Conservation (phyloP, 306 rosid genomes). For the barrel medic (Medicago truncatula) region MtrunA17r5.0-ANR NC_053044.1:12749501-12750000, state of each 20-base stretch:
- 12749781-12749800: slow-evolving; percentile 81
- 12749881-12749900: slow-evolving; percentile 42
- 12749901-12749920: slow-evolving; percentile 45
- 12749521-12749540: slow-evolving; percentile 53
- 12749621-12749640: slow-evolving; percentile 88
- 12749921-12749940: slow-evolving; percentile 44
- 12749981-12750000: slow-evolving; percentile 49
- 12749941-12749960: slow-evolving; percentile 47
- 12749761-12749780: slow-evolving; percentile 86
- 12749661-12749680: slow-evolving; percentile 86
- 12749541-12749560: slow-evolving; percentile 82
- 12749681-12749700: slow-evolving; percentile 82
- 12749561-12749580: slow-evolving; percentile 88
- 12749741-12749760: slow-evolving; percentile 80
- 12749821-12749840: slow-evolving; percentile 78
- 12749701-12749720: slow-evolving; percentile 79
- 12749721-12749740: slow-evolving; percentile 91
- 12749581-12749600: slow-evolving; percentile 73
- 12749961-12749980: slow-evolving; percentile 47
- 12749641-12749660: slow-evolving; percentile 83
- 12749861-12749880: slow-evolving; percentile 66
- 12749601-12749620: slow-evolving; percentile 84
- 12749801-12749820: slow-evolving; percentile 73
- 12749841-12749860: slow-evolving; percentile 78
- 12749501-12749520: slow-evolving; percentile 66